These are phyloP conservation scores for Amphibolis antarctica DNA, from an alignment of 106 monocot species.

Conservation along the genomic window DNA sequence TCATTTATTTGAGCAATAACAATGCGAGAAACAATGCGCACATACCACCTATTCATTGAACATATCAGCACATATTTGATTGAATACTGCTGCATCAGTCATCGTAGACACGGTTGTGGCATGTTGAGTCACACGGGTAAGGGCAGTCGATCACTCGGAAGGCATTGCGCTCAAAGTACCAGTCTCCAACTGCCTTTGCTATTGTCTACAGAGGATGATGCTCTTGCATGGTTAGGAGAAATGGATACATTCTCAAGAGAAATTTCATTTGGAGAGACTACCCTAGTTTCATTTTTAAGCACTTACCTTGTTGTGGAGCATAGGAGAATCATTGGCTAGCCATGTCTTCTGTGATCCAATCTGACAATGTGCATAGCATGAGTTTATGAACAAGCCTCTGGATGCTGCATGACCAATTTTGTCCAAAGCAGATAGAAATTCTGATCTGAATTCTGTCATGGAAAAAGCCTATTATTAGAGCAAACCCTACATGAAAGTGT, in stretches of 20 bases:
- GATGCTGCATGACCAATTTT: slow-evolving; percentile 18
- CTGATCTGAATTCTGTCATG: slow-evolving; percentile 29
- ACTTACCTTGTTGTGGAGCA: slow-evolving; percentile 33
- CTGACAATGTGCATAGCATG: slow-evolving; percentile 61
- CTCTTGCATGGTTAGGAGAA: no score
- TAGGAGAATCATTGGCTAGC: slow-evolving; percentile 33
- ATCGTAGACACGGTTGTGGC: slow-evolving; percentile 41
- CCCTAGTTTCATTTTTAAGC: not conserved
- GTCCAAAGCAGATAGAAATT: slow-evolving; percentile 33
- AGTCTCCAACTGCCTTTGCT: slow-evolving; percentile 81
- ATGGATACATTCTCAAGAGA: no score
- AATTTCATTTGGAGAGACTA: not conserved
- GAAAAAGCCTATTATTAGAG: not conserved
- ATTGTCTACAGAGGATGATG: slow-evolving; percentile 41
- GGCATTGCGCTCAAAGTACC: slow-evolving; percentile 43
- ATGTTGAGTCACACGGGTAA: slow-evolving; percentile 79
- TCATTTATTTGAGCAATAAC: no score
- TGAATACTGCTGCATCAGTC: not conserved
- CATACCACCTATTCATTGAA: no score
- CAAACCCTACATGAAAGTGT: not conserved
- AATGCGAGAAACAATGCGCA: no score
- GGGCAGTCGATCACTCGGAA: slow-evolving; percentile 67
- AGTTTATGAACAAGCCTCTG: slow-evolving; percentile 51
- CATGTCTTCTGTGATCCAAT: slow-evolving; percentile 51
- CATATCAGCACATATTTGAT: no score